Base-by-base conservation (phyloP, 306 rosid species). In the Ziziphus jujuba region DNA sequence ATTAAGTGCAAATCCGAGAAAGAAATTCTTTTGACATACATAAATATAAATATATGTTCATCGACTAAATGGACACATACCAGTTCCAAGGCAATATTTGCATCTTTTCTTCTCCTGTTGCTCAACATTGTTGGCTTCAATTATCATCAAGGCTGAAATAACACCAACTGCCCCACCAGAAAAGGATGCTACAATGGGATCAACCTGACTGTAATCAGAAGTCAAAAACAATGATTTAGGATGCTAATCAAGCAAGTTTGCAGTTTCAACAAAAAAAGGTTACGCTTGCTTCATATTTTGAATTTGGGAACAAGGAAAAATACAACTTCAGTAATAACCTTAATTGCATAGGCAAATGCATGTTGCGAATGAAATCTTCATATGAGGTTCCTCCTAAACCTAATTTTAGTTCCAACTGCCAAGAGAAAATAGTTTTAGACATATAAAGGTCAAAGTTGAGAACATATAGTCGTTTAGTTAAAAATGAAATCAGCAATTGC, bases 91-190 rank as follows among this genome's bases (percentile, higher is more conserved):
- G 86, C 99, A 93, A 66, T 93, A 93, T 79, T 86, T 93, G 88
- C 98, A 93, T 77, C 84, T 80, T 75, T 89, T 93, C 72, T 86
- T 93, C 86, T 93, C 95, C 79, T 93, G 98, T 65, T 90, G 87
- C 85, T 88, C 90, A 43, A 93, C 97, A 65, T 93, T 93, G 73
- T 83, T 90, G 65, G 81, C 96, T 91, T 93, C 98, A 33, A 93
- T 84, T 56, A 93, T 53, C 98, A 93, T 93, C 75, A 93, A 53
- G n/a, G 92, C 89, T 21, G 98, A 93, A 80, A 93, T 81, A 61
- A 93, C 97, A 11, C 98, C 98, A 14, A 93, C 97, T 7, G 98
- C 95, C 43, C 98, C 98, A 43, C 98, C 98, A 2, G 97, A 88
- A 78, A 93, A 93, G 35, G 98, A 93, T 25, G 98, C 97, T 74